Conservation (phyloP, 345 rosid genomes). For the Sisymbrium irio region DNA sequence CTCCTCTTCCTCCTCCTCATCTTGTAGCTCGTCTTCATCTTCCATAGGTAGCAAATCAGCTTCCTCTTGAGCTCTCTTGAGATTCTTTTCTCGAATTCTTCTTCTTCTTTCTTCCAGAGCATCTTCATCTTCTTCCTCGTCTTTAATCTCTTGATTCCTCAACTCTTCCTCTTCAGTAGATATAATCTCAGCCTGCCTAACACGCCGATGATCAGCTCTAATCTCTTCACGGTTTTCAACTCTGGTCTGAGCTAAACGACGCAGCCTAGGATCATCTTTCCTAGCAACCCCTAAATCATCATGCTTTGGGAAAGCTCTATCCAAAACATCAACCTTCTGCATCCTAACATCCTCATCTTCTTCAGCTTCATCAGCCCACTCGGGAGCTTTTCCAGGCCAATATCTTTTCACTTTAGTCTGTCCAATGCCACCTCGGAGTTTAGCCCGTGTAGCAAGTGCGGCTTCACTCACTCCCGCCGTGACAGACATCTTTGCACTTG, state of each 20-base stretch:
- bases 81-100: slow-evolving; percentile 51
- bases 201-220: slow-evolving; percentile 67
- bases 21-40: slow-evolving; percentile 62
- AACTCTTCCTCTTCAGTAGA: slow-evolving; percentile 58
- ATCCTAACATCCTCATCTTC: slow-evolving; percentile 63
- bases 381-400: slow-evolving; percentile 78
- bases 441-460: slow-evolving; percentile 61
- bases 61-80: slow-evolving; percentile 55
- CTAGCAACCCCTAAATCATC: slow-evolving; percentile 38
- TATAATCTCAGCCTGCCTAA: slow-evolving; percentile 64
- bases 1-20: slow-evolving; percentile 70
- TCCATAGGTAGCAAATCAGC: slow-evolving; percentile 52
- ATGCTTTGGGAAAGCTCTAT: slow-evolving; percentile 52
- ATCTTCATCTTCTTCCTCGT: slow-evolving; percentile 63
- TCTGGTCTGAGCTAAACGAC: slow-evolving; percentile 63
- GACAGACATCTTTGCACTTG: slow-evolving; percentile 51
- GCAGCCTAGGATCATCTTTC: slow-evolving; percentile 65
- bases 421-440: slow-evolving; percentile 64
- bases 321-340: slow-evolving; percentile 47
- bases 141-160: slow-evolving; percentile 44
- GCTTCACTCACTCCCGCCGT: slow-evolving; percentile 72
- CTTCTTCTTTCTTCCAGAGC: slow-evolving; percentile 59
- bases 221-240: slow-evolving; percentile 60
- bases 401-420: slow-evolving; percentile 73
- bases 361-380: slow-evolving; percentile 65